These are phyloP conservation scores for Tetraselmis striata DNA, from an alignment of 139 green algal genomes.

Conservation along the genomic window DNA sequence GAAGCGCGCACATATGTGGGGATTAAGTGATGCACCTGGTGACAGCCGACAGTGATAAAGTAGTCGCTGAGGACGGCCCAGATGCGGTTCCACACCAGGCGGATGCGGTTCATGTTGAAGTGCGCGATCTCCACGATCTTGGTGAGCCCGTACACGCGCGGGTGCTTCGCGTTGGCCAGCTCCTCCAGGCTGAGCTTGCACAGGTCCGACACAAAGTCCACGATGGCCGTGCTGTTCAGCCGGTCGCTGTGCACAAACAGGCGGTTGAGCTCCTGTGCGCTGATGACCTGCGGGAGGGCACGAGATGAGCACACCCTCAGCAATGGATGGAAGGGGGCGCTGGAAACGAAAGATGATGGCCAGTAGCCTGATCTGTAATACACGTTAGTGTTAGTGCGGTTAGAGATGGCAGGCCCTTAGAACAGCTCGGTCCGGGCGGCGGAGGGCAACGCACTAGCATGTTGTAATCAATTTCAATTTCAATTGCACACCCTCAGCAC, in stretches of 20 bases:
- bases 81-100: conserved; percentile 92
- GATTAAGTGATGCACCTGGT: conserved; percentile 22
- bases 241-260: conserved; percentile 51
- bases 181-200: conserved; percentile 54
- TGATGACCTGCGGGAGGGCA: conserved; percentile 20
- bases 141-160: conserved; percentile 83
- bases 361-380: too few species aligned
- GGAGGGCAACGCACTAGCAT: too few species aligned
- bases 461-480: too few species aligned
- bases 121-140: conserved; percentile 97
- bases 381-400: too few species aligned
- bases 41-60: conserved; percentile 67
- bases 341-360: too few species aligned
- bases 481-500: too few species aligned
- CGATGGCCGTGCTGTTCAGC: conserved; percentile 16
- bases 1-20: too few species aligned
- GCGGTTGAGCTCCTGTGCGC: conserved; percentile 46
- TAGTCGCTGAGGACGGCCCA: conserved; percentile 91
- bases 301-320: too few species aligned
- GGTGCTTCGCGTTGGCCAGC: conserved; percentile 41
- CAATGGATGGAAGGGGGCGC: too few species aligned
- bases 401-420: too few species aligned
- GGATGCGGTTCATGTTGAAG: conserved; percentile 97
- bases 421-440: too few species aligned
- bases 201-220: conserved; percentile 29